Conservation (phyloP, 139 green algal genomes). For the Coelastrella sp. region DNA sequence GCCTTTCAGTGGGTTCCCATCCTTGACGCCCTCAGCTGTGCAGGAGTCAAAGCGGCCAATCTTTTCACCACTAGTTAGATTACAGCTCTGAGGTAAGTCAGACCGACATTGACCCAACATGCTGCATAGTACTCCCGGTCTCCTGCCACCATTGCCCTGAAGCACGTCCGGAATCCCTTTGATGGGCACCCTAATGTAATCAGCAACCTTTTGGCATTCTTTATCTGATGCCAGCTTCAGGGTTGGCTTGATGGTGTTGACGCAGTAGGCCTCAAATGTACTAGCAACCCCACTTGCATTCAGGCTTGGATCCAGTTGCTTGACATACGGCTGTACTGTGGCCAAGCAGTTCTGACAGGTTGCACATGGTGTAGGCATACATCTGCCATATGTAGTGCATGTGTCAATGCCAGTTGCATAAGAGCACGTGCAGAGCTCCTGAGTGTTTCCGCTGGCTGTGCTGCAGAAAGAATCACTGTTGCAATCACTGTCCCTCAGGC, state of each 20-base stretch:
- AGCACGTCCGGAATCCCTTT: no score
- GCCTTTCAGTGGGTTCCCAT: background rate
- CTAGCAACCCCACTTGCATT: background rate
- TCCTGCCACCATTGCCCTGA: conserved; percentile 1
- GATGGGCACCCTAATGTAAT: background rate
- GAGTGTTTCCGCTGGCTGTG: background rate
- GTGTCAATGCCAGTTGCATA: background rate
- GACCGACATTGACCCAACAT: background rate
- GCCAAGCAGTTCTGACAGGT: background rate
- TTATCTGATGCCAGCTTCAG: background rate
- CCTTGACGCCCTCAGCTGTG: background rate
- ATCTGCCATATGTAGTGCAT: background rate
- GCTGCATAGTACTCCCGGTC: background rate
- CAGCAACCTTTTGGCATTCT: background rate
- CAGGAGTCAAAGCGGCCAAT: conserved; percentile 1
- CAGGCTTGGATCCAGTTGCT: background rate
- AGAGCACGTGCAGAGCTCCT: background rate
- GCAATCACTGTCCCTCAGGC: background rate
- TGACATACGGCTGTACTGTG: conserved; percentile 1
- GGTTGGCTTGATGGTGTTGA: conserved; percentile 9
- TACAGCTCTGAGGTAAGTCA: background rate
- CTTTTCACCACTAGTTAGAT: background rate
- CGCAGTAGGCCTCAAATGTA: background rate
- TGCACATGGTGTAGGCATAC: background rate
- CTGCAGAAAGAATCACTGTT: background rate